phyloP scores from a whole-genome alignment of 768 basidiomycete species.

The Mycena capillaripes region DNA sequence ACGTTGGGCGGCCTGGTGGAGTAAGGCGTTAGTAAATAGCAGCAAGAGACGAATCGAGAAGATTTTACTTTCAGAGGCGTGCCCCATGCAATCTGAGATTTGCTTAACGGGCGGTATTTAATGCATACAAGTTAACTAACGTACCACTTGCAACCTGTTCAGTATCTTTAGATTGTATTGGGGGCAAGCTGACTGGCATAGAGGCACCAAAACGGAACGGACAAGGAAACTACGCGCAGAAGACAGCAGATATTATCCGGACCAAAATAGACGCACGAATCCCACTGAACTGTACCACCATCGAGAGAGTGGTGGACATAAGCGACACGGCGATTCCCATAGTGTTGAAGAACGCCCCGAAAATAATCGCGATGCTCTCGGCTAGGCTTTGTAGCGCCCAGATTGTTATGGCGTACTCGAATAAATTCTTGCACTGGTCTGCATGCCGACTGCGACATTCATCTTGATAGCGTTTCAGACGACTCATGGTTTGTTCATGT shows the following conservation, averaged over 20 bases:
- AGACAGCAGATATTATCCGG: not conserved
- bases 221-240: slow-evolving; percentile 20
- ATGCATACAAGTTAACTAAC: not conserved
- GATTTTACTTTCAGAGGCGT: slow-evolving; percentile 32
- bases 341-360: slow-evolving; percentile 34
- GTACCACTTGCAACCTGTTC: slow-evolving; percentile 29
- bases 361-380: slow-evolving; percentile 35
- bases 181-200: no score
- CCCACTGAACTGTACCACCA: slow-evolving; percentile 34
- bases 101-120: not conserved
- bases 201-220: slow-evolving; percentile 31
- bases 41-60: not conserved
- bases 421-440: slow-evolving; percentile 33
- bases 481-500: no score
- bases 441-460: slow-evolving; percentile 38
- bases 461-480: slow-evolving; percentile 21
- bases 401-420: slow-evolving; percentile 34
- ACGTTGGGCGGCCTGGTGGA: slow-evolving; percentile 19
- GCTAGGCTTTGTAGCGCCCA: slow-evolving; percentile 29
- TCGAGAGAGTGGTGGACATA: slow-evolving; percentile 31
- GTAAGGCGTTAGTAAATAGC: not conserved
- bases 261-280: slow-evolving; percentile 19
- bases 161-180: not conserved
- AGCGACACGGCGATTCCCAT: slow-evolving; percentile 36
- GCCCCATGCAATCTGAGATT: slow-evolving; percentile 34